A percentile compares a stretch with the other conserved stretches of the same genome.
phyloP scores from a whole-genome alignment of 2,329 filamentous ascomycete genomes.

The Fusarium xyrophilum region DNA sequence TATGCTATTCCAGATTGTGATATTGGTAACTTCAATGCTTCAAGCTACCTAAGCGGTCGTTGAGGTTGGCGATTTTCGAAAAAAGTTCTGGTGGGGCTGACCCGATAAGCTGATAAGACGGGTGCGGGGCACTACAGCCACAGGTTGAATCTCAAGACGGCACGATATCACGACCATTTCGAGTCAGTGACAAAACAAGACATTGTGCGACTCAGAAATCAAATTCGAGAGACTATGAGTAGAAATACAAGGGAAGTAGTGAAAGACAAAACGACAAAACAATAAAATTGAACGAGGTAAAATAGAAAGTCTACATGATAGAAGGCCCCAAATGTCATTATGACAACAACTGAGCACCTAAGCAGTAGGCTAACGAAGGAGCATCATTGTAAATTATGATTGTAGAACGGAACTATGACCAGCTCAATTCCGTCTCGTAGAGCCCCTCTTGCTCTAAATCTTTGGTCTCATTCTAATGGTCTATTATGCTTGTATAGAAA shows the following conservation, averaged over 20 bases:
- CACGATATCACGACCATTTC: not conserved
- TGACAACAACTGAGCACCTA: not conserved
- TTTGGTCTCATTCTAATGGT: not conserved
- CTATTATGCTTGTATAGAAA: not conserved
- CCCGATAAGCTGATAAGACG: constrained; percentile 7
- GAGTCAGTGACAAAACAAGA: not conserved
- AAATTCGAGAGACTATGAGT: not conserved
- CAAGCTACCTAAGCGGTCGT: constrained; percentile 8
- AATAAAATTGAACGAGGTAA: not conserved
- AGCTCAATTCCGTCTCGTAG: not conserved
- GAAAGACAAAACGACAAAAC: not conserved
- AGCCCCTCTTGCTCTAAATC: not conserved
- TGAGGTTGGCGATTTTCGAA: constrained; percentile 33
- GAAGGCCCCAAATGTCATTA: not conserved
- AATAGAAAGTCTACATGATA: not conserved
- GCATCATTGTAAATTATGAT: not conserved
- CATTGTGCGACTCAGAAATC: not conserved
- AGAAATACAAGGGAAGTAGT: not conserved
- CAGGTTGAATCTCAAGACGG: not conserved
- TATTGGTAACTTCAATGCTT: constrained; percentile 1
- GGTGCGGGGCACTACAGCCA: constrained; percentile 9
- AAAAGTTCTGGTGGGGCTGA: constrained; percentile 35
- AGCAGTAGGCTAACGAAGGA: not conserved
- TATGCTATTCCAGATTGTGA: not conserved
- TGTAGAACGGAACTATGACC: not conserved